phyloP scores from a whole-genome alignment of 352 stramenopile species.

The Phytophthora melonis region DNA sequence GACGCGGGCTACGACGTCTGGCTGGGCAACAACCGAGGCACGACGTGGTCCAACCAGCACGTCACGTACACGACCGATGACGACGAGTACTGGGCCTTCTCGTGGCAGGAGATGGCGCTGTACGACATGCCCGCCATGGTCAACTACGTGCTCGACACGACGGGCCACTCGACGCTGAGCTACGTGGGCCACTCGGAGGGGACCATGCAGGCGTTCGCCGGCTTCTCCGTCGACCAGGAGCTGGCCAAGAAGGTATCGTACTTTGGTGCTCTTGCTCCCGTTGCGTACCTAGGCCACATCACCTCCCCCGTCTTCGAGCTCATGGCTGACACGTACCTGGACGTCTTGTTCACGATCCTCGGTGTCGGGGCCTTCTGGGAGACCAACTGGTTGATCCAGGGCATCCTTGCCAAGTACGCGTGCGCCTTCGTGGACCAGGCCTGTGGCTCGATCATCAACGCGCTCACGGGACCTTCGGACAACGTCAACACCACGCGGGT shows the following conservation, averaged over 20 bases:
- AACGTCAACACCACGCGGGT: constrained; percentile 66
- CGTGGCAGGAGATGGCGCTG: constrained; percentile 69
- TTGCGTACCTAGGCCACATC: constrained; percentile 53
- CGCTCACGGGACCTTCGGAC: constrained; percentile 56
- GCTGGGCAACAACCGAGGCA: constrained; percentile 77
- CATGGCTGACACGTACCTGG: constrained; percentile 54
- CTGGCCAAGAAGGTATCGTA: constrained; percentile 71
- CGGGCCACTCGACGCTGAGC: constrained; percentile 50
- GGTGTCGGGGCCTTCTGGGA: constrained; percentile 61
- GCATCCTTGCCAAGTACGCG: constrained; percentile 59
- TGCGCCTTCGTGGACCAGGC: constrained; percentile 59
- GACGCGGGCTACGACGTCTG: constrained; percentile 75
- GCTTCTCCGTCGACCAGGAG: constrained; percentile 63
- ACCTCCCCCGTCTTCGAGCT: constrained; percentile 55
- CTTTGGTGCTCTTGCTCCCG: constrained; percentile 65
- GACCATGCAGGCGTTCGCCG: constrained; percentile 70
- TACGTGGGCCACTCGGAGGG: constrained; percentile 74
- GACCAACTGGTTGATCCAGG: constrained; percentile 58
- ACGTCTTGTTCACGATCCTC: constrained; percentile 53
- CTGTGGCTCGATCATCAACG: constrained; percentile 66
- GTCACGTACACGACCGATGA: constrained; percentile 52
- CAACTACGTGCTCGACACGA: constrained; percentile 56
- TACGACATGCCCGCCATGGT: constrained; percentile 77
- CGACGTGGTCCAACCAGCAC: constrained; percentile 70
- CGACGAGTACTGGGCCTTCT: constrained; percentile 69